phyloP scores from a whole-genome alignment of 108 stramenopile genomes.

The Skeletonema potamos region DNA sequence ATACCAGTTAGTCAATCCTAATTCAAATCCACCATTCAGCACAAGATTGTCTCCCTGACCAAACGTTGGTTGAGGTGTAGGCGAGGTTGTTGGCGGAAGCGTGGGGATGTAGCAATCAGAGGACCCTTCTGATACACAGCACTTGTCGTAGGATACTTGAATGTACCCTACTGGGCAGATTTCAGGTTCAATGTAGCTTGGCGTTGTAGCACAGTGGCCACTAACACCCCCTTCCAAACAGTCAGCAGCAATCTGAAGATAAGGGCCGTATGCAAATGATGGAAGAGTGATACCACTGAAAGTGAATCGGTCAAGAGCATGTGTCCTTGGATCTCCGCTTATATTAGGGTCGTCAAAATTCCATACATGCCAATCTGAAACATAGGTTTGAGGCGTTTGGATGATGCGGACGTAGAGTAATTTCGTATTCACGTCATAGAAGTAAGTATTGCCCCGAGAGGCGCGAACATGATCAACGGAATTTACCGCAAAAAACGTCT shows the following conservation, averaged over 20 bases:
- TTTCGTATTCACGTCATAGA: slow-evolving; percentile 7
- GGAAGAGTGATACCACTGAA: slow-evolving; percentile 22
- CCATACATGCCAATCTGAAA: slow-evolving; percentile 5
- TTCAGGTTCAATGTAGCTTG: slow-evolving; percentile 16
- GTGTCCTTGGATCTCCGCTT: slow-evolving; percentile 6
- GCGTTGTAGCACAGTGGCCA: slow-evolving; percentile 16
- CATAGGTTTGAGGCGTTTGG: slow-evolving; percentile 9
- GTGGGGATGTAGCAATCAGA: neutral
- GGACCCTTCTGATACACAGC: slow-evolving; percentile 18
- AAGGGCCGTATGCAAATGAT: slow-evolving; percentile 15
- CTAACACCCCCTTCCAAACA: slow-evolving; percentile 13
- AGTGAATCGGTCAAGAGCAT: slow-evolving; percentile 20
- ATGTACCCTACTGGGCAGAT: slow-evolving; percentile 5
- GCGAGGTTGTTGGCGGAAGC: neutral
- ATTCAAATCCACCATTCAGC: slow-evolving; percentile 10
- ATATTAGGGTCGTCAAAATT: neutral
- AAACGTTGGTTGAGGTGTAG: slow-evolving; percentile 20
- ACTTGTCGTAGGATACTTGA: slow-evolving; percentile 23
- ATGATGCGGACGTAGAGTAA: slow-evolving; percentile 16
- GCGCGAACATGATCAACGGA: neutral
- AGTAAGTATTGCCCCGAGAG: slow-evolving; percentile 8
- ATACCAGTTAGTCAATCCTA: slow-evolving; percentile 4
- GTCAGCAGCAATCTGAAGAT: slow-evolving; percentile 8
- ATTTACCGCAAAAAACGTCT: neutral
- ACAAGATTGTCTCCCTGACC: slow-evolving; percentile 16